phyloP scores from a whole-genome alignment of 148 eudicot species.

The Rhododendron henanense region DNA sequence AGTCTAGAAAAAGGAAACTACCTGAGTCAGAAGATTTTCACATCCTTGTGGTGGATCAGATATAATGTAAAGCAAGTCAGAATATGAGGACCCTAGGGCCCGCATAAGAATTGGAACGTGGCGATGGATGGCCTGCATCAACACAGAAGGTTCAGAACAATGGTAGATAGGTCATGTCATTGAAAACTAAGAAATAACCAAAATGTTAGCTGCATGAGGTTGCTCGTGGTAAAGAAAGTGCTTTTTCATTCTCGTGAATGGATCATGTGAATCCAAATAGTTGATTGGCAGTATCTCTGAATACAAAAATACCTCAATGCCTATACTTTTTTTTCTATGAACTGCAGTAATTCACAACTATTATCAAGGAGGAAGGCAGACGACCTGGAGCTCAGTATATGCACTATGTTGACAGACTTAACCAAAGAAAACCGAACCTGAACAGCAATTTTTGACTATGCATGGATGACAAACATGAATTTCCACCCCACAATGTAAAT shows the following conservation, averaged over 20 bases:
- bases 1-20: constrained; percentile 20
- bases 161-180: background rate
- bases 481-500: background rate
- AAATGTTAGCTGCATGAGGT: background rate
- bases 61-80: constrained; percentile 71
- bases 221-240: background rate
- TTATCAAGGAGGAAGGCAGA: background rate
- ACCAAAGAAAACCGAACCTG: background rate
- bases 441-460: background rate
- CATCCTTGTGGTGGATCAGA: constrained; percentile 91
- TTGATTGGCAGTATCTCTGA: background rate
- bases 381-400: background rate
- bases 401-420: background rate
- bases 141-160: constrained; percentile 4
- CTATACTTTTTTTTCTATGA: background rate
- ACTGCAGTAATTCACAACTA: background rate
- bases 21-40: constrained; percentile 88
- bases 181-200: background rate
- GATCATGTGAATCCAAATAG: background rate
- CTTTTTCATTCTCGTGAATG: background rate
- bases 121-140: constrained; percentile 83
- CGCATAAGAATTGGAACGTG: constrained; percentile 74
- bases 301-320: background rate
- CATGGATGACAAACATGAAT: background rate
- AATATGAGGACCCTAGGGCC: constrained; percentile 68